These are phyloP conservation scores for Saturnispora silvae DNA, from an alignment of 805 yeast species.

Conservation along the genomic window DNA sequence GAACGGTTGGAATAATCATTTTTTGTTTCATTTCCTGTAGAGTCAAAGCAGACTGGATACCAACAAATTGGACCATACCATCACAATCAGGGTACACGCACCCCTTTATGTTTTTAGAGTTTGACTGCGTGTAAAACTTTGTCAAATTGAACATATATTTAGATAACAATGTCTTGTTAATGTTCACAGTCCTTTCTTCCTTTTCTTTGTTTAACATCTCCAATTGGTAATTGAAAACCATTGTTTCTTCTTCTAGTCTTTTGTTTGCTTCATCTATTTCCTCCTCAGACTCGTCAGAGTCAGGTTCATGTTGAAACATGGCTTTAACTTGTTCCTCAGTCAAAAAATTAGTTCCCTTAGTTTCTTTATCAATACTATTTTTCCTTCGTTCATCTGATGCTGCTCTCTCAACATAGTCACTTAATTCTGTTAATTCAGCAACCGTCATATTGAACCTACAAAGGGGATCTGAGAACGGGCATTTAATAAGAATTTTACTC, in stretches of 20 bases:
- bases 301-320: slow-evolving; percentile 9
- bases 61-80: slow-evolving; percentile 34
- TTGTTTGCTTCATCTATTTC: slow-evolving; percentile 8
- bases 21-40: slow-evolving; percentile 19
- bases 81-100: slow-evolving; percentile 83
- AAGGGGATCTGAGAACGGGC: slow-evolving; percentile 45
- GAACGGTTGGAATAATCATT: slow-evolving; percentile 50
- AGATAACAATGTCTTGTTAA: slow-evolving; percentile 21
- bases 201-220: slow-evolving; percentile 16
- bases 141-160: slow-evolving; percentile 35
- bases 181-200: slow-evolving; percentile 15
- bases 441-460: slow-evolving; percentile 37
- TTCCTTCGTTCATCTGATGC: neutral
- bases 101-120: slow-evolving; percentile 44
- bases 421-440: slow-evolving; percentile 28
- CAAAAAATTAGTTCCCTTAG: slow-evolving; percentile 2
- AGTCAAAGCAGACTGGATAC: slow-evolving; percentile 24
- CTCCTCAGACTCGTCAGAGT: slow-evolving; percentile 4
- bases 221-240: slow-evolving; percentile 18
- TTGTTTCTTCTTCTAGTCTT: slow-evolving; percentile 9
- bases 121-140: slow-evolving; percentile 41
- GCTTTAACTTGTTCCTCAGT: slow-evolving; percentile 6
- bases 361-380: neutral
- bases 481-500: slow-evolving; percentile 41
- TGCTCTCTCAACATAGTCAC: slow-evolving; percentile 13